Evolutionary conservation across 2,329 filamentous ascomycete genomes (phyloP), one percentile per base, ranked within the genome.

Genomic region (Microcyclospora tardicrescens): DNA sequence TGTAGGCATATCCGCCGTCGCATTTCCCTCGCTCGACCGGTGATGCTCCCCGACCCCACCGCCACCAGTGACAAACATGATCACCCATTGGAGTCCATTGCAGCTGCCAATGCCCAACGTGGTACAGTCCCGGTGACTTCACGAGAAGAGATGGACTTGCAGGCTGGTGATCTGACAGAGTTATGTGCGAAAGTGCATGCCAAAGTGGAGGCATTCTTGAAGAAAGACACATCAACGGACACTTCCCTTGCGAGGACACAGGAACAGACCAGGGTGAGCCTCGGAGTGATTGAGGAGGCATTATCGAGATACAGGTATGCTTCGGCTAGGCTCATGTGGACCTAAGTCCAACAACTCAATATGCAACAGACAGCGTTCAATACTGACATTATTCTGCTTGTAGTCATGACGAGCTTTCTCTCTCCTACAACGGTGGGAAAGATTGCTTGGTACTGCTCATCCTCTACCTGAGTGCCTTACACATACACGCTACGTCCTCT

Each of bases 381-480:
- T 33, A 16, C 40, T 39, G 33, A 36, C 33, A 28, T 24, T 33
- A 34, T 35, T 34, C 35, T 29, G 24, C 36, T n/a, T 28, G 43
- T 52, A 91, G 84, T 42, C 73, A 81, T 45, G 71, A 80, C 42
- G 73, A 93, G 57, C 72, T 96, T 43, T 85, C 87, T 5, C 70
- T 96, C 47, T 93, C 89, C 40, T 98, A 95, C 65, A 98, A 98
- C 54, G 91, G 91, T 56, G 91, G 91, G 44, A 98, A 98, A 62
- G 91, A 96, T 69, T 96, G 89, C 55, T 80, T 96, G 13, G 87
- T 96, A 38, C 77, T 96, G 13, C 71, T 96, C 6, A 73, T 95
- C 54, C 69, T 96, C 47, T 84, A 94, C 56, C 78, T 96, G 49
- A 79, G 81, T 44, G 68, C 68, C 14, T 61, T 79, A 1, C 64